Evolutionary conservation across 1,139 yeast genomes (phyloP).

Genomic region (Suhomyces yuchorum): DNA sequence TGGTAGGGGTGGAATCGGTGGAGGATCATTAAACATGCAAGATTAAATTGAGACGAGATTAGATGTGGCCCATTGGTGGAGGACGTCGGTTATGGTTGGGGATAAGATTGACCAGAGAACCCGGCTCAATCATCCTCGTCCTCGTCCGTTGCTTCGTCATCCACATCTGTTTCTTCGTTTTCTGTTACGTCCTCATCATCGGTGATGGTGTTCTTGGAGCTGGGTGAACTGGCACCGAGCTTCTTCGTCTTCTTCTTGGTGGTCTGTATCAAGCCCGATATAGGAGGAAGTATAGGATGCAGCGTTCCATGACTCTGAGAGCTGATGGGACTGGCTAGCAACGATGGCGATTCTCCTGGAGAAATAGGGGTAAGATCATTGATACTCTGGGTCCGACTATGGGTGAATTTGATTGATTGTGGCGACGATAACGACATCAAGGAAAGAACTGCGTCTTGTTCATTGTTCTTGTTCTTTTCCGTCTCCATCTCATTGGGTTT

Average conservation of each 20-base stretch:
- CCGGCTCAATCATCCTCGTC: slow-evolving; percentile 4
- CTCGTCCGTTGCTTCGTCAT: slow-evolving; percentile 18
- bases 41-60: not conserved
- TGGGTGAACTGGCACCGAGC: slow-evolving; percentile 7
- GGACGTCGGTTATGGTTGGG: too few species aligned
- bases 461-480: slow-evolving; percentile 23
- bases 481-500: slow-evolving; percentile 10
- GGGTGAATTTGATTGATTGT: slow-evolving; percentile 36
- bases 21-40: not conserved
- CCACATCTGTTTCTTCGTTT: slow-evolving; percentile 40
- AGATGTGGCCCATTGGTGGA: not conserved
- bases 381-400: slow-evolving; percentile 37
- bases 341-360: slow-evolving; percentile 21
- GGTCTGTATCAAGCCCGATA: slow-evolving; percentile 25
- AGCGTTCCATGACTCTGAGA: slow-evolving; percentile 13
- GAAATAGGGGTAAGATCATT: slow-evolving; percentile 27
- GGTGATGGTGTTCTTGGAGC: slow-evolving; percentile 13
- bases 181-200: slow-evolving; percentile 22
- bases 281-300: slow-evolving; percentile 34
- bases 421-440: slow-evolving; percentile 50
- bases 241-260: slow-evolving; percentile 3
- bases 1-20: not conserved
- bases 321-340: slow-evolving; percentile 25
- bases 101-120: too few species aligned
- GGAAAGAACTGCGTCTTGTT: slow-evolving; percentile 49